phyloP scores from a whole-genome alignment of 257 asterid genomes.

The Fraxinus quadrangulata region DNA sequence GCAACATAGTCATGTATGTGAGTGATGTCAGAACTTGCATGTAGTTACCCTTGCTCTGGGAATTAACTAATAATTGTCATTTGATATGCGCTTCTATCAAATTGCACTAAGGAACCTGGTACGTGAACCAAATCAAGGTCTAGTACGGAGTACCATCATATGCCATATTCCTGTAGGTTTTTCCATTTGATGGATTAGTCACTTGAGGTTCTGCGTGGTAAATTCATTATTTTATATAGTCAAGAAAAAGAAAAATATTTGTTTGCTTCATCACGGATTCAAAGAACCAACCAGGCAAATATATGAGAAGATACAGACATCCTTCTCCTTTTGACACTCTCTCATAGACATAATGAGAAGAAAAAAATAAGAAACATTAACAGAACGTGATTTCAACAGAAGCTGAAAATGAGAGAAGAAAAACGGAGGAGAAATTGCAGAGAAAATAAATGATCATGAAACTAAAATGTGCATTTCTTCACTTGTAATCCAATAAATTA shows the following conservation, averaged over 20 bases:
- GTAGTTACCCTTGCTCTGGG: background rate
- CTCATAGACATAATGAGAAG: background rate
- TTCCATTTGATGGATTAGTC: background rate
- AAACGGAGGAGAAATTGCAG: background rate
- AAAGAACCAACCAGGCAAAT: background rate
- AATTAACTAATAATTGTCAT: background rate
- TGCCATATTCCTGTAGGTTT: background rate
- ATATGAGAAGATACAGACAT: background rate
- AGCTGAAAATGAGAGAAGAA: background rate
- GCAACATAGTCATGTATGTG: background rate
- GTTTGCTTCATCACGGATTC: background rate
- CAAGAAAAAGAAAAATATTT: background rate
- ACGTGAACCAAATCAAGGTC: conserved; percentile 1
- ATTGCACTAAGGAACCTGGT: background rate
- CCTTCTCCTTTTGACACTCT: background rate
- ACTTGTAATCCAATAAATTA: background rate
- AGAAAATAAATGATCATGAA: background rate
- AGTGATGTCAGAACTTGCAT: background rate
- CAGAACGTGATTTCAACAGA: background rate
- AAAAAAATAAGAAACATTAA: background rate
- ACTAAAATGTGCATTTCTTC: background rate
- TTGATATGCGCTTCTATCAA: background rate
- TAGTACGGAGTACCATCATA: background rate
- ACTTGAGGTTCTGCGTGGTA: background rate
- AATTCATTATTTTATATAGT: background rate